Conservation (phyloP, 2,329 filamentous ascomycete species). For the Mollisia scopiformis region DNA sequence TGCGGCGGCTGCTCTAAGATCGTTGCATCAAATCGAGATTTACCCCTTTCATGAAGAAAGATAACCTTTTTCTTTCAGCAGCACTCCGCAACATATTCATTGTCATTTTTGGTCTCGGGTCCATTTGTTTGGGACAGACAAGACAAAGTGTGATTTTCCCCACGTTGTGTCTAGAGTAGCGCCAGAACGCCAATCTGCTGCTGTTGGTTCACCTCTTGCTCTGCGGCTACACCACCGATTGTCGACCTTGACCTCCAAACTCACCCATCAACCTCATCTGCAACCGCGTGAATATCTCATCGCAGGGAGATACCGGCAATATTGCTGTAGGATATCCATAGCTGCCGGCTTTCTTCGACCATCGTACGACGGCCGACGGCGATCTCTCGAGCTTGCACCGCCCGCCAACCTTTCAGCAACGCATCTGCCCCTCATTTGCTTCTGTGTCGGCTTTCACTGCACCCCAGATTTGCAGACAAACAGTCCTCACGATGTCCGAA, state of each 20-base stretch:
- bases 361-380: not conserved
- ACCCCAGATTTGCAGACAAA: not conserved
- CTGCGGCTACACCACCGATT: not conserved
- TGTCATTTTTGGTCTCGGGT: not conserved
- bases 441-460: not conserved
- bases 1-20: constrained; percentile 16
- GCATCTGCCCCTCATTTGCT: not conserved
- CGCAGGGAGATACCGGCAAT: not conserved
- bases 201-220: constrained; percentile 12
- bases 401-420: not conserved
- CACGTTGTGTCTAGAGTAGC: constrained; percentile 14
- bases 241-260: not conserved
- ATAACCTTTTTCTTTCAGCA: not conserved
- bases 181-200: constrained; percentile 5
- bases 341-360: not conserved
- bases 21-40: not conserved
- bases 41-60: too few relatives aligned
- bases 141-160: constrained; percentile 2
- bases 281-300: constrained; percentile 8
- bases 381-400: not conserved
- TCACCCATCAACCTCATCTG: constrained; percentile 10
- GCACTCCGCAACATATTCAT: not conserved
- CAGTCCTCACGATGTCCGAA: constrained; percentile 54
- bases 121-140: not conserved
- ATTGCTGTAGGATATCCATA: not conserved